Evolutionary conservation across 2,329 filamentous ascomycete species (phyloP), one percentile per base, ranked within the genome.

Genomic region (Penicillium frequentans): DNA sequence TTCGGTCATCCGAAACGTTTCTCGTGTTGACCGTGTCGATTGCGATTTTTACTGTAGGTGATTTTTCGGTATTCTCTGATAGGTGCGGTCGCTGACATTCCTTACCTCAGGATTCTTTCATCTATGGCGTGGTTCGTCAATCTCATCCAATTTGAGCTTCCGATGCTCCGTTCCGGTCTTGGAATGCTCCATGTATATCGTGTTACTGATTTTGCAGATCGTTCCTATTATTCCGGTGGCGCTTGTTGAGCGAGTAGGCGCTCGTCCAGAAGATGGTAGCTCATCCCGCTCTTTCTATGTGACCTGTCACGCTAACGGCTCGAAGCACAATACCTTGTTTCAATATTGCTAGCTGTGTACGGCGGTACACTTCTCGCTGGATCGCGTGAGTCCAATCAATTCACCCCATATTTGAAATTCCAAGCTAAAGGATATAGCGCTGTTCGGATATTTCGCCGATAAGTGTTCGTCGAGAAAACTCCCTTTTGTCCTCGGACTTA

Each of bases 191-290:
- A 6, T 7, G 13, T 33, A 49, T 37, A 5, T 39, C 23, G 27
- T 42, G 39, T 13, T 7, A 42, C 39, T 42, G 5, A 31, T 11
- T 37, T 42, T 50, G 13, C 26, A 73, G 70, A 83, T 91, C 33
- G 83, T 91, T 0, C 89, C 89, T 0, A 87, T 91, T 42, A 80
- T 91, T 7, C 89, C 89, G 0, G 89, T 88, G 60, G 84, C 86
- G 1, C 74, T 91, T 21, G 62, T 66, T 51, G 64, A 67, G 4
- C 64, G 70, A 8, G 60, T 65, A 5, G 52, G 62, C 9, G 49
- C 69, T 23, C 67, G 29, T 65, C 74, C 49, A 77, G 84, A 68
- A 52, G 58, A 71, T 43, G 58, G 70, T 83, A 81, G 37, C 79
- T 81, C n/a, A 42, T 42, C 35, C 19, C 24, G 33, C 23, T 11